Evolutionary conservation across 1,284 basidiomycete genomes (phyloP).

Genomic region (Ustilago lituana): DNA sequence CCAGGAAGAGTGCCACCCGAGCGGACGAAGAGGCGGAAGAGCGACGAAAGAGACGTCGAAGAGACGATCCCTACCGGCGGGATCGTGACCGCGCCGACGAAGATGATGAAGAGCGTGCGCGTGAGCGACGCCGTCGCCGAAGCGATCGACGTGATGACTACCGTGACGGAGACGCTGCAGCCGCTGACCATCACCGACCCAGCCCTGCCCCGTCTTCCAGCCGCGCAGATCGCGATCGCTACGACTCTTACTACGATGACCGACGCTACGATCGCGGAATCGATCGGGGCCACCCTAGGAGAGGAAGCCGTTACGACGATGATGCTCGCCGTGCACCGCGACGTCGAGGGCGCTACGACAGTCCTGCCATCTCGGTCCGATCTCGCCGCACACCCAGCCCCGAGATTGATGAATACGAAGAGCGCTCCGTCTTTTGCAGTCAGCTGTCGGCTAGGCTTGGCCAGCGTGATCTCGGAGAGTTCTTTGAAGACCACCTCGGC

Average conservation of each 20-base stretch:
- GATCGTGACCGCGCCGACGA: conserved; percentile 44
- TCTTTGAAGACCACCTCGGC: conserved; percentile 96
- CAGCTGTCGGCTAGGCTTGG: conserved; percentile 95
- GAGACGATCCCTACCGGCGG: conserved; percentile 51
- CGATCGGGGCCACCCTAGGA: conserved; percentile 17
- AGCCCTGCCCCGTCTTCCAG: conserved; percentile 33
- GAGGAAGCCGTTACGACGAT: conserved; percentile 27
- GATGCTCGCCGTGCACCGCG: conserved; percentile 23
- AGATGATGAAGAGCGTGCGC: conserved; percentile 68
- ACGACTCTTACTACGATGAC: conserved; percentile 45
- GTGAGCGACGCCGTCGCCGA: conserved; percentile 53
- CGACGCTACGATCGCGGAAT: conserved; percentile 28
- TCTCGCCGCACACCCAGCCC: conserved; percentile 44
- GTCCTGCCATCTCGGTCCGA: conserved; percentile 30
- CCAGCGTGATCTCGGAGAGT: conserved; percentile 93
- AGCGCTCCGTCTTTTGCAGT: conserved; percentile 96
- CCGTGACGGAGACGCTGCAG: conserved; percentile 23
- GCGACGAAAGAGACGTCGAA: conserved; percentile 54
- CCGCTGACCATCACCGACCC: conserved; percentile 14
- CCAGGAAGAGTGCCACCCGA: conserved; percentile 37
- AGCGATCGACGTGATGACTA: conserved; percentile 38
- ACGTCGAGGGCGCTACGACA: conserved; percentile 32
- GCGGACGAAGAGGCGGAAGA: conserved; percentile 61
- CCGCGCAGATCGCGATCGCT: conserved; percentile 30
- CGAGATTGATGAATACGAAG: conserved; percentile 73